Conservation (phyloP, 108 stramenopile genomes). For the Nitzschia sp. region DNA sequence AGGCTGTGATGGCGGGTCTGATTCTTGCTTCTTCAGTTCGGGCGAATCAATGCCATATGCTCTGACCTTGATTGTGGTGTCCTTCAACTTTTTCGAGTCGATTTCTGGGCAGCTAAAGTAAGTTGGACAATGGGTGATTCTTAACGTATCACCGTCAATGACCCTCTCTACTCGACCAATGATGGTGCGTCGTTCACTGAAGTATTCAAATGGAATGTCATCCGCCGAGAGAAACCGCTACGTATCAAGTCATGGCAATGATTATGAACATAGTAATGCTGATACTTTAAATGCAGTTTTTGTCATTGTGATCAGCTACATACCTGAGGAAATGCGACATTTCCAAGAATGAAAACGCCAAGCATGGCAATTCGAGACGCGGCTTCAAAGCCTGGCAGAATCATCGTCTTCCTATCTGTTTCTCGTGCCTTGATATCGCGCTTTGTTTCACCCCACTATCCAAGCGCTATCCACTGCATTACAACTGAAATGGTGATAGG, state of each 20-base stretch:
- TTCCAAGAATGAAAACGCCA: not conserved
- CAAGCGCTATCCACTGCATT: too few species aligned
- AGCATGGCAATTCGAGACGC: not conserved
- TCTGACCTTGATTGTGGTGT: slow-evolving; percentile 53
- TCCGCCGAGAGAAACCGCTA: slow-evolving; percentile 50
- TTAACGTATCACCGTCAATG: slow-evolving; percentile 71
- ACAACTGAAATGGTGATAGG: too few species aligned
- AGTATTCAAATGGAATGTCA: slow-evolving; percentile 53
- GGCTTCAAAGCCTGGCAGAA: not conserved
- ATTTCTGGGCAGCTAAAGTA: slow-evolving; percentile 21
- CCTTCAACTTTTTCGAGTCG: not conserved
- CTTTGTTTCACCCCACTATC: too few species aligned
- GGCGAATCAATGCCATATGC: slow-evolving; percentile 69
- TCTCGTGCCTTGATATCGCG: too few species aligned
- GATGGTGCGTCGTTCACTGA: slow-evolving; percentile 29
- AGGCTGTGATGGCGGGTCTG: slow-evolving; percentile 38
- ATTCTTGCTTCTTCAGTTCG: slow-evolving; percentile 49
- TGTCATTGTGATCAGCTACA: not conserved
- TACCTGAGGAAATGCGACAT: not conserved
- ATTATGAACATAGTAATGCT: not conserved
- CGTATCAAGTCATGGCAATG: not conserved
- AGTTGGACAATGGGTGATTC: slow-evolving; percentile 39
- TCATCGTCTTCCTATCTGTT: not conserved
- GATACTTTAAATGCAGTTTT: too few species aligned
- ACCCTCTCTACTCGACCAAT: slow-evolving; percentile 56